Conservation (phyloP, 345 rosid genomes). For the Salix caprea region DNA sequence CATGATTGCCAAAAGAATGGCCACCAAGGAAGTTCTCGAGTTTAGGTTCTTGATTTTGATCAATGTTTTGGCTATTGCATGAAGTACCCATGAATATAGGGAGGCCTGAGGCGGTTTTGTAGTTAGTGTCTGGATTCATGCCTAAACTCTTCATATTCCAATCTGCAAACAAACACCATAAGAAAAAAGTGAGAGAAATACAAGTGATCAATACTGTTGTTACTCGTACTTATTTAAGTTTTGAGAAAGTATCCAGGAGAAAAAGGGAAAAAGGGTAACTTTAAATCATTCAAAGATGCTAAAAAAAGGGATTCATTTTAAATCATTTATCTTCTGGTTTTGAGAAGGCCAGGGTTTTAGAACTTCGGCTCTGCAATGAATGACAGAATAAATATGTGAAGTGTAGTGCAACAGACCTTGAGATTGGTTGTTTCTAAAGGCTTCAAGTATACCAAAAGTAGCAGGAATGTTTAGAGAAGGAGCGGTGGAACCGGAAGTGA, state of each 20-base stretch:
- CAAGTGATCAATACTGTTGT: neutral
- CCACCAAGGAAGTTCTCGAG: constrained; percentile 27
- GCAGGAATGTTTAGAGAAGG: constrained; percentile 40
- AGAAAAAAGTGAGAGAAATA: neutral
- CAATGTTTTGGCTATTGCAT: constrained; percentile 15
- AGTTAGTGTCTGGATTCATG: constrained; percentile 25
- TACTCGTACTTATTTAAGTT: neutral
- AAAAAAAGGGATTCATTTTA: neutral
- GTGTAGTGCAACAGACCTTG: constrained; percentile 41
- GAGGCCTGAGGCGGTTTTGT: constrained; percentile 24
- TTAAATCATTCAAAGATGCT: neutral
- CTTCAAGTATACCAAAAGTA: constrained; percentile 57
- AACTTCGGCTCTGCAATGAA: neutral
- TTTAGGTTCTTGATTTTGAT: constrained; percentile 19
- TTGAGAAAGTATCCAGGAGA: neutral
- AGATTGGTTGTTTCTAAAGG: constrained; percentile 53
- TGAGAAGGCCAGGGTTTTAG: constrained; percentile 25
- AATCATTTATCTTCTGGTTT: neutral
- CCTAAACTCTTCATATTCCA: constrained; percentile 43
- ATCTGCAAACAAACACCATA: constrained; percentile 12
- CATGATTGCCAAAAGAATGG: constrained; percentile 12
- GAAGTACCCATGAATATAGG: constrained; percentile 20
- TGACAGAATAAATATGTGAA: neutral
- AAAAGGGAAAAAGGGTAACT: neutral
- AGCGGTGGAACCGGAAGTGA: constrained; percentile 36